These are phyloP conservation scores for Colletotrichum simmondsii DNA, from an alignment of 2,329 filamentous ascomycete species.

Conservation along the genomic window DNA sequence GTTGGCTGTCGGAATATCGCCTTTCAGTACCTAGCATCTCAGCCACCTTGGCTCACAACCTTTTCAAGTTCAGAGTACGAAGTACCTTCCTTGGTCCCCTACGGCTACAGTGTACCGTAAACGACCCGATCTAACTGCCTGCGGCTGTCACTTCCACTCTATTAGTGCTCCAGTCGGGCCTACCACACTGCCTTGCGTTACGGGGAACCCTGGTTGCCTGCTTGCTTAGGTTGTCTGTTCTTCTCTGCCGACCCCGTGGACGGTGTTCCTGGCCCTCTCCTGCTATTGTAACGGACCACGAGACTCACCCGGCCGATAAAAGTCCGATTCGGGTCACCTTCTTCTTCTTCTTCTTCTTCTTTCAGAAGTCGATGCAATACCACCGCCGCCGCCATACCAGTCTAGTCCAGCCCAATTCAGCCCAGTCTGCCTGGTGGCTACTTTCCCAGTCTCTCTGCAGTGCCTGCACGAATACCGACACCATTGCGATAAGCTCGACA, in stretches of 20 bases:
- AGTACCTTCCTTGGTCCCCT: background rate
- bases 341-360: background rate
- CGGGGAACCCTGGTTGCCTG: no score
- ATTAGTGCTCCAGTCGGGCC: background rate
- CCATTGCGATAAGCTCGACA: background rate
- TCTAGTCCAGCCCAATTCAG: background rate
- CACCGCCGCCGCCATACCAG: background rate
- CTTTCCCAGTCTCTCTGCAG: background rate
- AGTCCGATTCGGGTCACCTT: constrained; percentile 1
- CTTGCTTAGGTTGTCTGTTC: no score
- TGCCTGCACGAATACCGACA: background rate
- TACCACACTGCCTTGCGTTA: no score
- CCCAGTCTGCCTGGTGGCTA: background rate
- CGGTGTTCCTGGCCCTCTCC: background rate
- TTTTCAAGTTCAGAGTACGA: no score
- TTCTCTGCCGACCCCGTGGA: background rate
- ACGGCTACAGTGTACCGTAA: background rate
- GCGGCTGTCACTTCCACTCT: background rate
- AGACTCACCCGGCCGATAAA: constrained; percentile 7
- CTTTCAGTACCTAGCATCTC: background rate
- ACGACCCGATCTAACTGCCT: background rate
- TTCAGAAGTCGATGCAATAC: background rate
- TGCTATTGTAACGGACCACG: background rate
- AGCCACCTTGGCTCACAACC: no score
- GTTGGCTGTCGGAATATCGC: background rate